Conservation (phyloP, 768 basidiomycete genomes). For the Boletus coccyginus region DNA sequence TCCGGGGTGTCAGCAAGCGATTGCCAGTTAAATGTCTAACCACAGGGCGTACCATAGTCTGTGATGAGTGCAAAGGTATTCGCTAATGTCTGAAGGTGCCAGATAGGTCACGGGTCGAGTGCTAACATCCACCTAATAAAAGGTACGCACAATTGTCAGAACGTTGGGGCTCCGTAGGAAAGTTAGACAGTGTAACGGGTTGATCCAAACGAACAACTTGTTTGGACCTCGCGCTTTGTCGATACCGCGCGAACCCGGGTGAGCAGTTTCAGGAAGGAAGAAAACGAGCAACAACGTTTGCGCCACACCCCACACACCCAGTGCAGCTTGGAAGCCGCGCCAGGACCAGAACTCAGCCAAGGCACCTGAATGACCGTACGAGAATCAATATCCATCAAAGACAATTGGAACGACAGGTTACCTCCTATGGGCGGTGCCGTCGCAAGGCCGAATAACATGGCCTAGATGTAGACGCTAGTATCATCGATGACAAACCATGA, state of each 20-base stretch:
- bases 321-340: slow-evolving; percentile 51
- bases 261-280: slow-evolving; percentile 63
- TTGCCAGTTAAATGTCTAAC: background rate
- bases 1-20: background rate
- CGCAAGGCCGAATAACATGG: slow-evolving; percentile 54
- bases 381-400: background rate
- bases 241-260: slow-evolving; percentile 54
- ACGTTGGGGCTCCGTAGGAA: slow-evolving; percentile 61
- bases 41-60: slow-evolving; percentile 33
- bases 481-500: background rate
- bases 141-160: slow-evolving; percentile 45
- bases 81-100: slow-evolving; percentile 41
- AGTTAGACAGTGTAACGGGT: slow-evolving; percentile 51
- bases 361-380: slow-evolving; percentile 32
- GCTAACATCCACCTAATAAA: background rate
- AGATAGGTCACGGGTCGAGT: background rate
- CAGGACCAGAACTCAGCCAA: slow-evolving; percentile 62
- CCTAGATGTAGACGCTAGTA: slow-evolving; percentile 24
- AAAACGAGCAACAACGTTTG: slow-evolving; percentile 39
- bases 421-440: slow-evolving; percentile 61
- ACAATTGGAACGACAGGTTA: slow-evolving; percentile 2
- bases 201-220: slow-evolving; percentile 45
- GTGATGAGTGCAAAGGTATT: slow-evolving; percentile 25
- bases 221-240: slow-evolving; percentile 38
- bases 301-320: slow-evolving; percentile 41